Evolutionary conservation across 2,329 filamentous ascomycete species (phyloP), one percentile per base, ranked within the genome.

Genomic region (Diaporthe aspalathi): DNA sequence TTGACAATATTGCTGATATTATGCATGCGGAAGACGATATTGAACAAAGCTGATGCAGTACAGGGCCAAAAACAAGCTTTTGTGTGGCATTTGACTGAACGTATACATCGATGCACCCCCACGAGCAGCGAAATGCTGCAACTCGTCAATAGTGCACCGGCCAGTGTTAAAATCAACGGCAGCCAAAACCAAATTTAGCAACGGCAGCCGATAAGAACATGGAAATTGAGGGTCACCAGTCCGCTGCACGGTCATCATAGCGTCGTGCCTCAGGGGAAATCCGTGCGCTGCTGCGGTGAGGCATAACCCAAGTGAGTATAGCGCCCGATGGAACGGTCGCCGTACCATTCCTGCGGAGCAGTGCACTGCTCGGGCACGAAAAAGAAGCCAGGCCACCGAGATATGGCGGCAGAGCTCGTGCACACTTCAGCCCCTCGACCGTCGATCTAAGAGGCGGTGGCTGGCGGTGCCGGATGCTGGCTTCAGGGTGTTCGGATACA

Each of bases 221-320:
- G 38, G 40, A 62, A 32, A 62, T 62, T 62, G 56, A n/a, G 47
- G 56, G 40, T 27, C 38, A 62, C 9, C 53, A 17, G 50, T 53
- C 27, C 12, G 17, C 22, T 65, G 27, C 43, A 65, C 43, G 60
- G 20, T 2, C 20, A 24, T 43, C 14, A 24, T 65, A 65, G 43
- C 43, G 60, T 65, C 24, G 60, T 29, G 49, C 27, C 43, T 65
- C 60, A 65, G 60, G 60, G 60, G 60, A 24, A 50, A 49, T 35
- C 60, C 60, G 60, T 65, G 60, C 60, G 49, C 60, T 5, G 16
- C 29, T 29, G n/a, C n/a, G n/a, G n/a, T n/a, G 14, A 65, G 40
- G 60, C 45, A 50, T 38, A 50, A 50, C 60, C 50, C 29, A 17
- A 35, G 14, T 24, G 45, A 38, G 45, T 50, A 38, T 50, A 65